phyloP scores from a whole-genome alignment of 495 filamentous ascomycete species.

The Schizothecium vesticola region DNA sequence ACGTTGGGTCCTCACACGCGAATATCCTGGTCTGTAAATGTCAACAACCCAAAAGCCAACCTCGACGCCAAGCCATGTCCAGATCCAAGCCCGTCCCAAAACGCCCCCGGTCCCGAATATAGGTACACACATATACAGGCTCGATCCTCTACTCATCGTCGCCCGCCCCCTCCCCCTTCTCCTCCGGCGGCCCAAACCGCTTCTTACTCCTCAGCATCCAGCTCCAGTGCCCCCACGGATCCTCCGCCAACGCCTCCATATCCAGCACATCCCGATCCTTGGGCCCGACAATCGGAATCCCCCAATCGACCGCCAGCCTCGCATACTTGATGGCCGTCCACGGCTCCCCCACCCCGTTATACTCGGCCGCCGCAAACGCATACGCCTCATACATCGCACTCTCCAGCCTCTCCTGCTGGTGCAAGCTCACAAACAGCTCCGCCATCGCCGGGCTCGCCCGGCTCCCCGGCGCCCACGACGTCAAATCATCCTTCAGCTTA shows the following conservation, averaged over 20 bases:
- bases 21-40: neutral
- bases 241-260: conserved; percentile 26
- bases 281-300: conserved; percentile 32
- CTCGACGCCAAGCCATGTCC: neutral
- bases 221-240: conserved; percentile 34
- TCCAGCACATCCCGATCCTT: conserved; percentile 25
- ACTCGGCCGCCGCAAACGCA: conserved; percentile 35
- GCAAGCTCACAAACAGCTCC: conserved; percentile 32
- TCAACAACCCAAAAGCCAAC: neutral
- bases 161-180: conserved; percentile 14
- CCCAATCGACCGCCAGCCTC: conserved; percentile 28
- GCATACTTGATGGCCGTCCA: conserved; percentile 36
- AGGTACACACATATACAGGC: neutral
- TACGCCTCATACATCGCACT: conserved; percentile 34
- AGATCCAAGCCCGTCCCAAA: neutral
- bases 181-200: conserved; percentile 16
- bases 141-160: conserved; percentile 6
- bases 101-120: neutral
- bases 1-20: neutral
- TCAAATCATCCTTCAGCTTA: conserved; percentile 21
- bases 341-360: conserved; percentile 32
- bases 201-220: conserved; percentile 24
- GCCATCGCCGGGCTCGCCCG: conserved; percentile 30
- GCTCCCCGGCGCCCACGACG: conserved; percentile 22
- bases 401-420: conserved; percentile 34